Conservation (phyloP, 768 basidiomycete genomes). For the Amylocystis lapponica region DNA sequence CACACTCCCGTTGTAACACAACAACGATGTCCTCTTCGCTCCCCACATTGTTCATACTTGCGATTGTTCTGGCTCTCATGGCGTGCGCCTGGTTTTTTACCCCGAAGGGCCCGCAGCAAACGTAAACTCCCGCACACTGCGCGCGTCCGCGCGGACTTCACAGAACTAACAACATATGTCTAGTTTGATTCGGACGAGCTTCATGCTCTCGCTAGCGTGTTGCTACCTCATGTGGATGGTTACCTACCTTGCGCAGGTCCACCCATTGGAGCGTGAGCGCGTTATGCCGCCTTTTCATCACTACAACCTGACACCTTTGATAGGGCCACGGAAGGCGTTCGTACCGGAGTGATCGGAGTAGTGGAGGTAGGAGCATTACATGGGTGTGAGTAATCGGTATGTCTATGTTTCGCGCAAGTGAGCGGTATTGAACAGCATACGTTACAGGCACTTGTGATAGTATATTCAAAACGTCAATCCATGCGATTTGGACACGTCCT, state of each 20-base stretch:
- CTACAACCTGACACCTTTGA: not conserved
- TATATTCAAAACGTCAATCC: too few species aligned
- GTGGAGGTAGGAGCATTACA: not conserved
- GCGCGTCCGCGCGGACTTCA: not conserved
- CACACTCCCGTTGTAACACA: too few species aligned
- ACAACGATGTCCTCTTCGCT: constrained; percentile 62
- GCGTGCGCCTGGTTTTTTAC: constrained; percentile 57
- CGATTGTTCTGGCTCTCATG: constrained; percentile 61
- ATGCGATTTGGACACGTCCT: too few species aligned
- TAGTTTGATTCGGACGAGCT: constrained; percentile 78
- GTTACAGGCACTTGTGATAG: too few species aligned
- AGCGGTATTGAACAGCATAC: too few species aligned
- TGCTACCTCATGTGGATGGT: constrained; percentile 98
- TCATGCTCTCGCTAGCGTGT: constrained; percentile 71
- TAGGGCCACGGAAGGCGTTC: constrained; percentile 8
- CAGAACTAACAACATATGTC: too few species aligned
- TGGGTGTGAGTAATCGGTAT: not conserved
- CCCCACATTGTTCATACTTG: constrained; percentile 63
- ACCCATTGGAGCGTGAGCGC: constrained; percentile 74
- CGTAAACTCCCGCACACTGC: too few species aligned
- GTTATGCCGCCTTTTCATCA: not conserved
- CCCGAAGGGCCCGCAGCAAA: constrained; percentile 87
- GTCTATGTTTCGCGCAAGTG: too few species aligned
- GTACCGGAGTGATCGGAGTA: constrained; percentile 3
- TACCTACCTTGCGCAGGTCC: constrained; percentile 92